Evolutionary conservation across 1,139 yeast genomes (phyloP).

Genomic region (Suhomyces choctaworum): DNA sequence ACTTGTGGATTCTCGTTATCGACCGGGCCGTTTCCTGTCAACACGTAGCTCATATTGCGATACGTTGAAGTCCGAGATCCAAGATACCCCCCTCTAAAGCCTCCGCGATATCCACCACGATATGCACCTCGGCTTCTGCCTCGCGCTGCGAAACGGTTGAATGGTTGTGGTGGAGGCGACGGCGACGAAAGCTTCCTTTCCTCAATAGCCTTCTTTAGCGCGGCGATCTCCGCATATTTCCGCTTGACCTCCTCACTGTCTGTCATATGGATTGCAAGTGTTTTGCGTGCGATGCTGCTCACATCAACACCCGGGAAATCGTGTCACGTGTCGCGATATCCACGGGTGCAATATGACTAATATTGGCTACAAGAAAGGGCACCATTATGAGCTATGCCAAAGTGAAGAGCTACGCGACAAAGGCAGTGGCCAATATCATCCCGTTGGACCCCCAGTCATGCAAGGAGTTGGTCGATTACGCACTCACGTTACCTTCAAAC

Average conservation of each 20-base stretch:
- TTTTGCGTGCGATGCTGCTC: neutral
- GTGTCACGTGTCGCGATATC: neutral
- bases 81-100: constrained; percentile 1
- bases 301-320: neutral
- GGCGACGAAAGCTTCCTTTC: constrained; percentile 17
- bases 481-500: constrained; percentile 42
- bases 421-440: constrained; percentile 39
- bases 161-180: neutral
- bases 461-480: constrained; percentile 47
- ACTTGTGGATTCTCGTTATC: neutral
- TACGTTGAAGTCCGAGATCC: constrained; percentile 10
- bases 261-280: constrained; percentile 1
- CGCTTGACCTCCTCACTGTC: constrained; percentile 24
- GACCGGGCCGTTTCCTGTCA: constrained; percentile 7
- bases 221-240: constrained; percentile 37
- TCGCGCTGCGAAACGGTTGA: neutral
- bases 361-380: neutral
- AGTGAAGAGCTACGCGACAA: constrained; percentile 32
- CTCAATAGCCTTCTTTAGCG: constrained; percentile 29
- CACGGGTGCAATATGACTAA: neutral
- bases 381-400: constrained; percentile 16
- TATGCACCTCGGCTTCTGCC: constrained; percentile 8
- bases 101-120: constrained; percentile 14
- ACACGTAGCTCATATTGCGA: constrained; percentile 29
- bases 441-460: constrained; percentile 40